Evolutionary conservation across 805 yeast genomes (phyloP), one percentile per base, ranked within the genome.

Genomic region (Kazachstania viticola): DNA sequence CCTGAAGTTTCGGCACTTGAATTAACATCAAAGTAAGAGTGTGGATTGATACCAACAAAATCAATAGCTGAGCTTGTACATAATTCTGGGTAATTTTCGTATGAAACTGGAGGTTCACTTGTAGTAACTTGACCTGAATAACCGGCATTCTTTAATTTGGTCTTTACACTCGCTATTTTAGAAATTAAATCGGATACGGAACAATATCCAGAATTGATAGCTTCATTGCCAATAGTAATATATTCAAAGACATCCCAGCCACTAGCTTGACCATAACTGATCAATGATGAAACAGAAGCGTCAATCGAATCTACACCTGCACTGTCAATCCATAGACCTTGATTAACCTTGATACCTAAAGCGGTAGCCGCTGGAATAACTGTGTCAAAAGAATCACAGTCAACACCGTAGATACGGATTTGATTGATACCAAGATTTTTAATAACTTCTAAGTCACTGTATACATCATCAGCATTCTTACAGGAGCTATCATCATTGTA

Each of bases 161-260:
- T 23, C 54, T 75, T 79, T 31, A 83, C 91, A 9, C 71, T 57
- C 1, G 71, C 35, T 39, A 84, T 78, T 58, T 82, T 83, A 30
- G 57, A 27, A 21, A 76, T 62, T 43, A 87, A 68, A n/a, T 78
- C 79, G 16, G 58, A 43, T 15, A 69, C 82, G 6, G 81, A 49
- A 46, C 70, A 62, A 57, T 60, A 81, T 9, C 75, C 76, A 21
- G 74, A 63, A 45, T 67, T 68, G 34, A 87, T 62, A 19, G 93
- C 95, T 61, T 87, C 96, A 51, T 87, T 87, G 36, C 95, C 96
- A 39, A 87, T 65, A 14, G 93, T 79, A 45, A 87, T 66, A 53
- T 61, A 74, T 38, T 78, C 79, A 58, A 84, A 76, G n/a, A 78
- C 59, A 38, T 62, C 75, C 93, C 93, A 87, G 21, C 71, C 72